phyloP scores from a whole-genome alignment of 2,329 filamentous ascomycete species.

The Verticillium longisporum region DNA sequence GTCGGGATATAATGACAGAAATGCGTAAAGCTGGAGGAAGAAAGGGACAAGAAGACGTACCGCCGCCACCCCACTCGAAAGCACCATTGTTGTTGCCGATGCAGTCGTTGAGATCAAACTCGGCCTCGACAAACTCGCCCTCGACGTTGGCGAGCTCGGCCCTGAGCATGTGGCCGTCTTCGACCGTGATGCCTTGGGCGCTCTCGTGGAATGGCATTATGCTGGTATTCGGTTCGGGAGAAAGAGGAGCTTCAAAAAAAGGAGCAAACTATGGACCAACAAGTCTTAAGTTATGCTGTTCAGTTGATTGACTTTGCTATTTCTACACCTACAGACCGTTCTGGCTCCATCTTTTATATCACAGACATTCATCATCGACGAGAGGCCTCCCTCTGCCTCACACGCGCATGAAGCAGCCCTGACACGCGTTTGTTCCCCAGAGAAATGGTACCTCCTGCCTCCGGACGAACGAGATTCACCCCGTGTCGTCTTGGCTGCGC shows the following conservation, averaged over 20 bases:
- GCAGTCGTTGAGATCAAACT: conserved; percentile 40
- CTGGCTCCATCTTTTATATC: no score
- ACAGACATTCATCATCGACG: neutral
- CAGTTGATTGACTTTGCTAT: no score
- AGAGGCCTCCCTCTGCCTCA: conserved; percentile 8
- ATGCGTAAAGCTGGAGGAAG: no score
- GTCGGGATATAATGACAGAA: neutral
- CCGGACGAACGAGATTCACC: neutral
- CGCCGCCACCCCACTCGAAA: conserved; percentile 36
- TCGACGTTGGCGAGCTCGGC: conserved; percentile 31
- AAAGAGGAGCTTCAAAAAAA: neutral
- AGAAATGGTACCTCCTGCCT: neutral
- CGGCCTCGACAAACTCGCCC: conserved; percentile 34
- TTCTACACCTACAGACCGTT: no score
- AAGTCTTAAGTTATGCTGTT: neutral
- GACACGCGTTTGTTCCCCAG: neutral
- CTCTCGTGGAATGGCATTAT: conserved; percentile 44
- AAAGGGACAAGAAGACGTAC: conserved; percentile 8
- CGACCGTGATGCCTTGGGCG: conserved; percentile 37
- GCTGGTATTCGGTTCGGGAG: conserved; percentile 5
- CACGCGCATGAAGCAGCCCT: no score
- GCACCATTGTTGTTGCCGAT: conserved; percentile 45
- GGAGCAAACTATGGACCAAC: neutral
- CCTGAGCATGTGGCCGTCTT: conserved; percentile 41
- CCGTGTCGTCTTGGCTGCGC: neutral